Evolutionary conservation across 495 filamentous ascomycete genomes (phyloP), one percentile per base, ranked within the genome.

Genomic region (Penicillium bovifimosum): DNA sequence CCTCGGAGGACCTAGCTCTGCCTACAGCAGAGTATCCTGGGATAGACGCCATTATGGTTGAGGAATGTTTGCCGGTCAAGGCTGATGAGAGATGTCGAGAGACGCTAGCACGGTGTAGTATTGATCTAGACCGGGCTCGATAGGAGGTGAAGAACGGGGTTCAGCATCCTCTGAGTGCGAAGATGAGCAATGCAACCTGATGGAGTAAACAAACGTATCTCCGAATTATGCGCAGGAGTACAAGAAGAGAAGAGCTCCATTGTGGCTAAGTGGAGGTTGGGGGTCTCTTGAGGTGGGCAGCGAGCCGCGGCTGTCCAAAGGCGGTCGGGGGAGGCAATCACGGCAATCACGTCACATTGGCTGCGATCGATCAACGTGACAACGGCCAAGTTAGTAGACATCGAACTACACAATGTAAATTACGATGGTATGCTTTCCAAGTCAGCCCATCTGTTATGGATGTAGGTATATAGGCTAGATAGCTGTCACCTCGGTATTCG

Each of bases 1-100:
- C 59, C 53, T 75, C 66, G 16, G 65, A 62, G 5, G 66, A 58
- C 41, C 62, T 61, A 34, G 66, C 56, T 61, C 66, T 60, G 53
- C 63, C 61, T 24, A 56, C 47, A 16, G 65, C 56, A 41, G 66
- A 62, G 52, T 62, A 68, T 48, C 61, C 63, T 27, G 73, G 62
- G 24, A 73, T 52, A 14, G 73, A 76, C 13, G 66, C 68, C 73
- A 76, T 76, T 24, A 41, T 61, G 32, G 52, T 18, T 11, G 32
- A 9, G 31, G 28, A 29, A 48, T 20, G 8, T 28, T 13, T 38
- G 34, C 7, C 9, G n/a, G 26, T 43, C 26, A n/a, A 9, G 14
- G 26, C 9, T 4, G 26, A 43, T 43, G 40, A 16, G 41, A 29
- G 5, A 6, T 10, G 41, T 16, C 9, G 26, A 28, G 26, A 28